Conservation (phyloP, 768 basidiomycete genomes). For the Holtermannia corniformis region DNA sequence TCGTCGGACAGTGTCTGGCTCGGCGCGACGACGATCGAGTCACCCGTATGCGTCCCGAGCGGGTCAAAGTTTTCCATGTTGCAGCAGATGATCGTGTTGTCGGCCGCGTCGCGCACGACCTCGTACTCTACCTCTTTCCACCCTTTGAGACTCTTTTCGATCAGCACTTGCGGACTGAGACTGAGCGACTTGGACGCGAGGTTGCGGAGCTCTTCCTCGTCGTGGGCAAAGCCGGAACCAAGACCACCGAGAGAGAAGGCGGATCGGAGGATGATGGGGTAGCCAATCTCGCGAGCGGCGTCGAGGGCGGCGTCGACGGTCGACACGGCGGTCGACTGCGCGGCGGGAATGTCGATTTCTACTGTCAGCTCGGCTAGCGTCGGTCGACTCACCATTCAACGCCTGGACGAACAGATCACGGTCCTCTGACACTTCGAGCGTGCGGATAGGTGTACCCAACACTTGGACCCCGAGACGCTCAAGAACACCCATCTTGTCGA, state of each 20-base stretch:
- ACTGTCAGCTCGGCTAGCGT: not conserved
- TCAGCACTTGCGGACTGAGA: constrained; percentile 87
- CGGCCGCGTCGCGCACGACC: constrained; percentile 94
- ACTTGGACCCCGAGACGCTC: constrained; percentile 88
- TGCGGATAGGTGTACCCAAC: constrained; percentile 87
- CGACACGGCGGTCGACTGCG: constrained; percentile 94
- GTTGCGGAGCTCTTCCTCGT: constrained; percentile 88
- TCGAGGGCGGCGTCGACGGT: constrained; percentile 82
- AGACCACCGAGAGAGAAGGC: constrained; percentile 97
- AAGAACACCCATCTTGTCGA: constrained; percentile 92
- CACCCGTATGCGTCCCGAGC: constrained; percentile 95
- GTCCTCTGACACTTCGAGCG: constrained; percentile 93
- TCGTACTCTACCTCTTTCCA: constrained; percentile 99
- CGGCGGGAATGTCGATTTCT: constrained; percentile 97
- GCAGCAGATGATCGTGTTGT: constrained; percentile 99
- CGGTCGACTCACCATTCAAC: constrained; percentile 62
- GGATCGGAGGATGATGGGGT: constrained; percentile 87
- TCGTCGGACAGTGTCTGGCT: constrained; percentile 96
- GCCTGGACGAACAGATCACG: constrained; percentile 93
- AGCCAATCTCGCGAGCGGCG: constrained; percentile 84
- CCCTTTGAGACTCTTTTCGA: constrained; percentile 96
- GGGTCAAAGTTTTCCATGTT: constrained; percentile 85
- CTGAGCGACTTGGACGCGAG: constrained; percentile 82
- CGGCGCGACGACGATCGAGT: constrained; percentile 97
- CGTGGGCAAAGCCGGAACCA: constrained; percentile 93